A percentile compares a stretch with the other conserved stretches of the same genome.
phyloP scores from a whole-genome alignment of 148 eudicot species.

The Nepenthes gracilis region DNA sequence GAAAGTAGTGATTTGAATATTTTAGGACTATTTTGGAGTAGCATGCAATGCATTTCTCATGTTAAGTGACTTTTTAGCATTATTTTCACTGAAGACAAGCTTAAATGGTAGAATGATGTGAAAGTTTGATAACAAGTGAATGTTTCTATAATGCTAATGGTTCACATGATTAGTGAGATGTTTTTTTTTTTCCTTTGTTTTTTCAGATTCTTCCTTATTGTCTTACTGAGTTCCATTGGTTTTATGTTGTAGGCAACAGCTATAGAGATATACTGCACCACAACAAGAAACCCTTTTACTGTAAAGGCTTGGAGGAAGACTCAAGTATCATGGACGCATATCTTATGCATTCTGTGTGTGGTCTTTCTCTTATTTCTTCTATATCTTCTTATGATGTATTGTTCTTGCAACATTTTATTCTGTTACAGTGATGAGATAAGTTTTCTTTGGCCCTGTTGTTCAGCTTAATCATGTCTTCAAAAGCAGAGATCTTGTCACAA shows the following conservation, averaged over 20 bases:
- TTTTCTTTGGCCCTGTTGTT: conserved; percentile 10
- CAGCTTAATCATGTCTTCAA: conserved; percentile 84
- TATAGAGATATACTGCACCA: conserved; percentile 86
- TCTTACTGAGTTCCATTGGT: not conserved
- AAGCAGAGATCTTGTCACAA: conserved; percentile 58
- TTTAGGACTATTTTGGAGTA: no score
- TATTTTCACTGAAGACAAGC: no score
- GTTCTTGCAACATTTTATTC: not conserved
- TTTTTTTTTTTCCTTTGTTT: not conserved
- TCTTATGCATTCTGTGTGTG: conserved; percentile 74
- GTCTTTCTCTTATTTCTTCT: conserved; percentile 1
- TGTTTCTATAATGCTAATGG: no score
- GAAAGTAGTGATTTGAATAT: no score
- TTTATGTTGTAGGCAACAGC: conserved; percentile 49
- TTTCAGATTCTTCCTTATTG: not conserved
- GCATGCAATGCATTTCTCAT: no score
- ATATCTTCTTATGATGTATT: not conserved
- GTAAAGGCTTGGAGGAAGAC: conserved; percentile 73
- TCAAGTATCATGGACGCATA: conserved; percentile 80
- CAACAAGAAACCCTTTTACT: conserved; percentile 82
- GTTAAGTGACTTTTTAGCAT: no score
- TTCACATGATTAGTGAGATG: no score
- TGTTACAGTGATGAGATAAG: not conserved
- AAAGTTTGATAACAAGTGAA: no score
- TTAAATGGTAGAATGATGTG: no score